These are phyloP conservation scores for Paecilomyces sp. DNA, from an alignment of 2,329 filamentous ascomycete genomes.

Conservation along the genomic window DNA sequence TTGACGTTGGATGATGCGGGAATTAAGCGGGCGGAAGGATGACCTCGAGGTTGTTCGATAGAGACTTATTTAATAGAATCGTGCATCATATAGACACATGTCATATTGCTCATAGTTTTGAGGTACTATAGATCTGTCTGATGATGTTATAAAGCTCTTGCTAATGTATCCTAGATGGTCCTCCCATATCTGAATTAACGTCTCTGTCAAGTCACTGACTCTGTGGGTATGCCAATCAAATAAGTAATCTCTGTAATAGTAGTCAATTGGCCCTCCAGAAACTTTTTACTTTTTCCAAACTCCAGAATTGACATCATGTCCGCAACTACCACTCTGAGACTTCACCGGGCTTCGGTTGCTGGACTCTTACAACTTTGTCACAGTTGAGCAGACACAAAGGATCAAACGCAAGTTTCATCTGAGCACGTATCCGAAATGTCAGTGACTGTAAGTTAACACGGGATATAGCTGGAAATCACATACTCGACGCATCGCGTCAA, in stretches of 20 bases:
- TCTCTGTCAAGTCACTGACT: too few species aligned
- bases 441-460: constrained; percentile 5
- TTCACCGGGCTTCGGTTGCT: constrained; percentile 43
- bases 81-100: too few species aligned
- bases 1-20: neutral
- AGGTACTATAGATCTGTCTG: too few species aligned
- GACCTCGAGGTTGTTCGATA: neutral
- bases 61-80: neutral
- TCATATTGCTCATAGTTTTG: too few species aligned
- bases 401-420: constrained; percentile 59
- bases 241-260: neutral
- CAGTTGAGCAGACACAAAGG: constrained; percentile 58
- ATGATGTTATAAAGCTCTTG: too few species aligned
- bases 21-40: neutral
- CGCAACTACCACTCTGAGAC: constrained; percentile 39
- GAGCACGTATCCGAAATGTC: constrained; percentile 8
- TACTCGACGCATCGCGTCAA: constrained; percentile 59
- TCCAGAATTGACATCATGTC: neutral
- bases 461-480: constrained; percentile 17
- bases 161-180: neutral
- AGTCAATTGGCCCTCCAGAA: too few species aligned
- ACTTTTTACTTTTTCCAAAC: neutral
- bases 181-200: too few species aligned
- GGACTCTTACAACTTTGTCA: constrained; percentile 55
- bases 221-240: too few species aligned